Evolutionary conservation across 1,284 basidiomycete species (phyloP), one percentile per base, ranked within the genome.

Genomic region (Ceratobasidium sp.): DNA sequence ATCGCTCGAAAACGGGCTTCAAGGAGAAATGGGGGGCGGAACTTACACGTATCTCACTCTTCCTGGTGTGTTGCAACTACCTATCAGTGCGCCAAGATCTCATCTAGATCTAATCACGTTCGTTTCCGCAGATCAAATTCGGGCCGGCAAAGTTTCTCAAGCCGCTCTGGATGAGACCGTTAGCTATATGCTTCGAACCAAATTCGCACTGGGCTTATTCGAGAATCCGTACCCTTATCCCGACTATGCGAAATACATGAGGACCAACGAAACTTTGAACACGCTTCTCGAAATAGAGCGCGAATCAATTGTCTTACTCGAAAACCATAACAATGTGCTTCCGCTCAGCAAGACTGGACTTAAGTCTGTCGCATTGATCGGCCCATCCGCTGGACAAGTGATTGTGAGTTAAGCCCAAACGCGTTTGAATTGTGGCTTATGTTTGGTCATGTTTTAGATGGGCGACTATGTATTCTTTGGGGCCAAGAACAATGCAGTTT

Each of bases 391-490:
- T 0, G 82, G 87, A 76, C 85, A 88, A 41, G 88, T 90, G 32
- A 82, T 87, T 23, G 87, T 89, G 74, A 67, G 87, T 79, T n/a
- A 23, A n/a, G 26, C 14, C 30, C 21, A 45, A 8, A 39, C 3
- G 34, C 12, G 4, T 6, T 14, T 21, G 48, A 43, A 26, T 28
- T 8, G 39, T 60, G 28, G 41, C 36, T 59, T 32, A 45, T 18
- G 46, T 57, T 69, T 60, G 6, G 6, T 30, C 46, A 16, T 52
- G 18, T 34, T 34, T 50, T 21, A 36, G 23, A 43, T 89, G 73
- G 87, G 89, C 8, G 89, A 91, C 80, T 90, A 91, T 77, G 88
- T 90, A 57, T 91, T 90, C 81, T 85, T 85, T 80, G 89, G 89
- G 75, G 87, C 89, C 0, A 82, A 85, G 5, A 76, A 85, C 39